Base-by-base conservation (phyloP, 345 rosid genomes). In the Citrus trifoliata region DNA sequence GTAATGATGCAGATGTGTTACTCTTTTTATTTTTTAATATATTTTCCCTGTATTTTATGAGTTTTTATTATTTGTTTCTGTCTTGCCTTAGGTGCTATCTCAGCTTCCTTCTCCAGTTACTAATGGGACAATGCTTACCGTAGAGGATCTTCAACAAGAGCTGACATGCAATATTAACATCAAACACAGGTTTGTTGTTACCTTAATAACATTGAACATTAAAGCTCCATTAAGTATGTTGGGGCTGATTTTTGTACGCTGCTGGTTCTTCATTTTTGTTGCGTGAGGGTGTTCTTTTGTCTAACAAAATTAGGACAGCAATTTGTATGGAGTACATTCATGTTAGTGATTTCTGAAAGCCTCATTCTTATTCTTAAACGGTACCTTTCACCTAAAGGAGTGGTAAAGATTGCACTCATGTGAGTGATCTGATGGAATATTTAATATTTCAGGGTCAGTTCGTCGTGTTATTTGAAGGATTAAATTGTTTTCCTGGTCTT, bases 141-240 rank as follows among this genome's bases (percentile, higher is more conserved):
- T 94, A 4, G 98, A 93, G 87, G 99, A 97, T 92, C 91, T 97
- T 70, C 95, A 84, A 71, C 99, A 97, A 76, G 98, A 94, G 87
- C 86, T 94, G 75, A 84, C 90, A 70, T 94, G 99, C 93, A 87
- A 79, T 70, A 91, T 97, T 70, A 84, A 89, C 78, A 87, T 97
- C 84, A 94, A 93, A 86, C 98, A 97, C 72, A 92, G 99, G 99
- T 97, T 83, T 82, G 82, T 79, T 25, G 30, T 77, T 75, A n/a
- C 30, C 21, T 60, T 42, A 32, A 66, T 62, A 40, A 9, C 6
- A 37, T 35, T 10, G 24, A 67, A 67, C 10, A 21, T 53, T 48
- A 56, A 35, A 48, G 33, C 28, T 67, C 28, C 10, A 18, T 6
- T 21, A 42, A 24, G 21, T 67, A 37, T 37, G 24, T 56, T 53